phyloP scores from a whole-genome alignment of 345 rosid species.

The Excoecaria agallocha region DNA sequence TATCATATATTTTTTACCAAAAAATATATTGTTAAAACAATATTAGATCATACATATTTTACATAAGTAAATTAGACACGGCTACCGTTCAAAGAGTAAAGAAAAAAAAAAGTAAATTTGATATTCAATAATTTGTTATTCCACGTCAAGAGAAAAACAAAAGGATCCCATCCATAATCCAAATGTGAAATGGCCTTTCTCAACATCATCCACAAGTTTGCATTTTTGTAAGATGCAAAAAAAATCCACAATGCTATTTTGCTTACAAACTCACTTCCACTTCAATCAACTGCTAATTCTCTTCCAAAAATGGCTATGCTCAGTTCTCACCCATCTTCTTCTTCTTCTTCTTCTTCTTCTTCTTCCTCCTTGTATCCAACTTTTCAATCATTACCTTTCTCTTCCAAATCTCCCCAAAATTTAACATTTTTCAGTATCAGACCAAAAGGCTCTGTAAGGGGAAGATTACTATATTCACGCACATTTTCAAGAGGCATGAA shows the following conservation, averaged over 20 bases:
- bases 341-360: slow-evolving; percentile 28
- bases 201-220: slow-evolving; percentile 51
- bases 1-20: too few relatives aligned
- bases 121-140: too few relatives aligned
- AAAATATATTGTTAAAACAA: too few relatives aligned
- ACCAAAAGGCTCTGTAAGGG: slow-evolving; percentile 19
- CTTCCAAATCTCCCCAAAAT: slow-evolving; percentile 16
- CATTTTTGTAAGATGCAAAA: slow-evolving; percentile 38
- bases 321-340: slow-evolving; percentile 32
- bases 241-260: slow-evolving; percentile 11
- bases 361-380: slow-evolving; percentile 28
- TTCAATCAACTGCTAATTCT: too few relatives aligned
- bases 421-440: slow-evolving; percentile 19
- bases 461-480: slow-evolving; percentile 16
- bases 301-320: slow-evolving; percentile 47
- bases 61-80: too few relatives aligned
- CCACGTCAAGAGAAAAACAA: neutral
- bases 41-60: too few relatives aligned
- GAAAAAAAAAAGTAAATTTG: too few relatives aligned
- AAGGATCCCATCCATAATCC: slow-evolving; percentile 23
- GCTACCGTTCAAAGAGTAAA: too few relatives aligned
- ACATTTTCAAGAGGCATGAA: slow-evolving; percentile 31
- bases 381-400: slow-evolving; percentile 41
- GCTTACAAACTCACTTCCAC: slow-evolving; percentile 2
- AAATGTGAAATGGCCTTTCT: neutral